These are phyloP conservation scores for Chrysanthemum lavandulifolium DNA, from an alignment of 129 eudicot species.

Conservation along the genomic window DNA sequence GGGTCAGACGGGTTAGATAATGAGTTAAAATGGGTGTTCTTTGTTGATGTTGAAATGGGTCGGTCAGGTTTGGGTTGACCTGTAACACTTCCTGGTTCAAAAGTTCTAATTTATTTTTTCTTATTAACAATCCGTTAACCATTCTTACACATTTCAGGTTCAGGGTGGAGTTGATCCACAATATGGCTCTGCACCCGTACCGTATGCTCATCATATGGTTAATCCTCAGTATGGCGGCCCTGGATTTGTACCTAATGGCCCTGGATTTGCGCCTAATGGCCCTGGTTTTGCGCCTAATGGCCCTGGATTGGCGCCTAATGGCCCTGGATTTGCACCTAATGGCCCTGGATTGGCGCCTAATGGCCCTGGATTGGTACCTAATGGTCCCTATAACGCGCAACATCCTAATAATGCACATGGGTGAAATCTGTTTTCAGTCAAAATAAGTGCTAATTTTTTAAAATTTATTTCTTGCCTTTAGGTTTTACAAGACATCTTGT, in stretches of 20 bases:
- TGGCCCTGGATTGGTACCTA: conserved; percentile 16
- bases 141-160: conserved; percentile 30
- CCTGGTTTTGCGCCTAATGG: too few relatives aligned
- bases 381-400: conserved; percentile 37
- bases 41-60: background rate
- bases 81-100: background rate
- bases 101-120: background rate
- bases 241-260: conserved; percentile 35
- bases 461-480: background rate
- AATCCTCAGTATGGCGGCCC: conserved; percentile 31
- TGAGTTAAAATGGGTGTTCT: background rate
- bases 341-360: too few relatives aligned
- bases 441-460: conserved; percentile 7
- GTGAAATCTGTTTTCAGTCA: conserved; percentile 14
- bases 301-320: too few relatives aligned
- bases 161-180: conserved; percentile 36
- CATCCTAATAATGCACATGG: conserved; percentile 30
- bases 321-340: too few relatives aligned
- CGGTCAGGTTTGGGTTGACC: background rate
- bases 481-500: conserved; percentile 5
- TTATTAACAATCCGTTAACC: background rate
- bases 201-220: conserved; percentile 31
- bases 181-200: conserved; percentile 19
- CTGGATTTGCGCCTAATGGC: background rate
- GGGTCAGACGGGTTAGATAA: background rate